Evolutionary conservation across 1,139 yeast genomes (phyloP), one percentile per base, ranked within the genome.

Genomic region (Taphrina flavorubra): DNA sequence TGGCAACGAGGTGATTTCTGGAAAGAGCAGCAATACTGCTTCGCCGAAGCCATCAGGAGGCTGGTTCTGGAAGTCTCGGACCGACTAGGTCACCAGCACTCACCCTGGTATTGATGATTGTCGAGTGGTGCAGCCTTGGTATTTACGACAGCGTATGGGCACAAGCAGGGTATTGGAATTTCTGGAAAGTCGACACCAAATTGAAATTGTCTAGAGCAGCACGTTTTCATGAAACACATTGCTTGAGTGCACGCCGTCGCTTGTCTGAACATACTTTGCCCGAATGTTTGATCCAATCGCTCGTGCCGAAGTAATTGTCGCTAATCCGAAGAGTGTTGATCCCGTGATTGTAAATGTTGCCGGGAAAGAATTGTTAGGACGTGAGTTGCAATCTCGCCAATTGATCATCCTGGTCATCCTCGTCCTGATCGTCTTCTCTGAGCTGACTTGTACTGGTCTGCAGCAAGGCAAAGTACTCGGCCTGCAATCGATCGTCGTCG

Each of bases 31-130:
- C 53, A 42, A 16, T n/a, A 20, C 47, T 14, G 39, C 39, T 1
- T 39, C 60, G 14, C 49, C 49, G 7, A 37, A 39, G 49, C 7
- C 60, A 1, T 11, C 36, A 2, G 60, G 36, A n/a, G 53, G 62
- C 8, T 58, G 62, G 62, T 58, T 58, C 51, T 58, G 62, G 62
- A 58, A 58, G 49, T 39, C 60, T 39, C 46, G 60, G 46, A 40
- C 47, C 2, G 47, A 40, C 14, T 56, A 53, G 42, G 13, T 34
- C 42, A 39, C 14, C 2, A 39, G 14, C 14, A 14, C 14, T 2
- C 42, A 14, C 25, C 25, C 4, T 25, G 31, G 31, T 25, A 46
- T 16, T 16, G 14, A 11, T 16, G 25, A 6, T 46, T 4, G 25
- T 46, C 10, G 11, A 10, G 1, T 14, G 14, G 42, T 39, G 42